Conservation (phyloP, 2,329 filamentous ascomycete species). For the Trichoderma polysporum region DNA sequence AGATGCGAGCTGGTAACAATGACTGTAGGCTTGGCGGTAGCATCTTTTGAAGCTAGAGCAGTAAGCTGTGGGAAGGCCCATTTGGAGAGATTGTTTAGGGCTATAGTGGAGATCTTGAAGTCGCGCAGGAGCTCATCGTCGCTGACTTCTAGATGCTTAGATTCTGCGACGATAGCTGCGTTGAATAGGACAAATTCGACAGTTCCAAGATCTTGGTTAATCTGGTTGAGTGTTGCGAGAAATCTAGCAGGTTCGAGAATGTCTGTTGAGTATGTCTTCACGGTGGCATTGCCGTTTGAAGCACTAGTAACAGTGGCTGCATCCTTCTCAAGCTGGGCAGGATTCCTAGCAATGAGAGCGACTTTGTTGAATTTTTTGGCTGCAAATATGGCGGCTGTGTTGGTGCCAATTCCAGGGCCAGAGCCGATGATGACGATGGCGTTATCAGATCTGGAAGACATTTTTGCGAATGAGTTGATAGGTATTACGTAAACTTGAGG, state of each 20-base stretch:
- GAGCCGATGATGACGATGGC: constrained; percentile 75
- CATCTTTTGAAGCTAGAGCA: constrained; percentile 32
- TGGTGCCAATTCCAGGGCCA: constrained; percentile 88
- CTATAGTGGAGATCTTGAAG: constrained; percentile 49
- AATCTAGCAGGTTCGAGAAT: constrained; percentile 42
- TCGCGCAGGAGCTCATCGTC: constrained; percentile 49
- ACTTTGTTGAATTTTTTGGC: constrained; percentile 72
- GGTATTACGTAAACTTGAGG: neutral
- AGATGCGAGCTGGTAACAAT: constrained; percentile 51
- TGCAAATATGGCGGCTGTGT: constrained; percentile 82
- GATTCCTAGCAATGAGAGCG: constrained; percentile 48
- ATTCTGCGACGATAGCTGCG: constrained; percentile 47
- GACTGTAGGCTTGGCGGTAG: constrained; percentile 41
- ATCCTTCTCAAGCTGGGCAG: constrained; percentile 40
- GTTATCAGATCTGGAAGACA: constrained; percentile 8
- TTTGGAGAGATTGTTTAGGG: constrained; percentile 46
- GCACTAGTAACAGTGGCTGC: constrained; percentile 34
- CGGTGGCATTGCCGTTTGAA: constrained; percentile 29
- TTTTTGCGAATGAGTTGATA: neutral
- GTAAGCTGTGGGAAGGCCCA: constrained; percentile 46
- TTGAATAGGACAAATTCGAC: constrained; percentile 54
- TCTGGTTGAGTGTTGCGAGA: constrained; percentile 38
- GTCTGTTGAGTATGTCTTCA: constrained; percentile 47
- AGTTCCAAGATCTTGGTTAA: constrained; percentile 41
- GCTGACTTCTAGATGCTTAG: constrained; percentile 41